Percentiles rank a stretch among this genome's conserved stretches.
Conservation (phyloP, 441 rosid genomes). For the Jatropha multifida region DNA sequence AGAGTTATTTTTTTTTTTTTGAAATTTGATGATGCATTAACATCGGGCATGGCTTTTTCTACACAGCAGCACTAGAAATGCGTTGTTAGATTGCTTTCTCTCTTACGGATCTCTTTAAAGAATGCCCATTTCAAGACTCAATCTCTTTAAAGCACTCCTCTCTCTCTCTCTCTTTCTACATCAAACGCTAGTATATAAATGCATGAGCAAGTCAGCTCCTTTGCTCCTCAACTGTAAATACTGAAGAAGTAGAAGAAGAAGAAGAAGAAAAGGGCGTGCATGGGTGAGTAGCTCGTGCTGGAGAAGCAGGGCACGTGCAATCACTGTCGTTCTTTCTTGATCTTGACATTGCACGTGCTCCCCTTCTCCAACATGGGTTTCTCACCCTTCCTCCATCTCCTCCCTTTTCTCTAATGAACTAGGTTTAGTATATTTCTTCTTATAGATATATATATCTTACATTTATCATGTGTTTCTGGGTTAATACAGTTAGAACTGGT, state of each 20-base stretch:
- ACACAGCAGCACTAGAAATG: background rate
- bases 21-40: slow-evolving; percentile 6
- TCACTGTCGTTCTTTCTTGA: background rate
- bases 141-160: slow-evolving; percentile 29
- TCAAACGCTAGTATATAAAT: slow-evolving; percentile 29
- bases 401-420: background rate
- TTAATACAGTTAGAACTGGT: no score
- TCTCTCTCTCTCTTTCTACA: slow-evolving; percentile 10
- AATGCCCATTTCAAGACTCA: slow-evolving; percentile 69
- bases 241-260: background rate
- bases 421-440: no score
- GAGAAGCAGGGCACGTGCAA: slow-evolving; percentile 99
- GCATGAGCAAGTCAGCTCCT: slow-evolving; percentile 25
- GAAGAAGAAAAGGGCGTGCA: background rate
- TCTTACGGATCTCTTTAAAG: slow-evolving; percentile 36
- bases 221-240: slow-evolving; percentile 14
- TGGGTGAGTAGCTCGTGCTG: slow-evolving; percentile 72
- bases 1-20: background rate
- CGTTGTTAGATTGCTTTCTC: slow-evolving; percentile 22
- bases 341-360: slow-evolving; percentile 76
- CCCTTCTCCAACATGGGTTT: slow-evolving; percentile 91
- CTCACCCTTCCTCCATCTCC: slow-evolving; percentile 36
- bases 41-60: slow-evolving; percentile 3
- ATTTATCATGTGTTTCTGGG: no score
- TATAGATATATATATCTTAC: no score